phyloP scores from a whole-genome alignment of 1,284 basidiomycete species.

The Inonotus hispidus region DNA sequence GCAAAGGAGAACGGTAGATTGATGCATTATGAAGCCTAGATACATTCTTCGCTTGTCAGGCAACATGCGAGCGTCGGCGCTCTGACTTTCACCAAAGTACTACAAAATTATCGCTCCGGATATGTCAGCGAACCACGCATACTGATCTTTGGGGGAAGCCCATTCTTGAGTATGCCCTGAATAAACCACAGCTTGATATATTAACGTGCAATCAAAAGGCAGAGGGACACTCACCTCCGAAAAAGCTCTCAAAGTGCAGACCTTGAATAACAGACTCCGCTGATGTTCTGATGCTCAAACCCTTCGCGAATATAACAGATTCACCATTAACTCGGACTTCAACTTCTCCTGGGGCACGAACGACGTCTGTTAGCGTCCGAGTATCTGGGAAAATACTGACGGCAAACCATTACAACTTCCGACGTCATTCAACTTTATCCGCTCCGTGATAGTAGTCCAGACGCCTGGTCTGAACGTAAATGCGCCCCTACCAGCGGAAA shows the following conservation, averaged over 20 bases:
- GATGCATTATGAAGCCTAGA: neutral
- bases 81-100: neutral
- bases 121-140: conserved; percentile 40
- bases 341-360: conserved; percentile 22
- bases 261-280: conserved; percentile 22
- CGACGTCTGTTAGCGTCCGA: neutral
- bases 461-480: conserved; percentile 24
- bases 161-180: conserved; percentile 31
- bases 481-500: conserved; percentile 26
- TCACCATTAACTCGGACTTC: conserved; percentile 26
- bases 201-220: neutral
- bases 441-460: conserved; percentile 36
- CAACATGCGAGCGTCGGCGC: too few relatives aligned
- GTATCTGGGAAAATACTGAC: neutral
- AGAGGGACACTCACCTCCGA: conserved; percentile 26
- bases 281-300: conserved; percentile 22
- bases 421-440: conserved; percentile 36
- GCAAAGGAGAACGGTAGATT: neutral
- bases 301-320: conserved; percentile 21
- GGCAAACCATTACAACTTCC: conserved; percentile 24
- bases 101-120: conserved; percentile 22
- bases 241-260: conserved; percentile 36
- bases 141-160: conserved; percentile 38
- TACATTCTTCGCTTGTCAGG: too few relatives aligned
- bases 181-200: neutral